Percentiles rank a stretch among this genome's conserved stretches.
phyloP scores from a whole-genome alignment of 495 filamentous ascomycete species.

The Trichoderma gamsii region DNA sequence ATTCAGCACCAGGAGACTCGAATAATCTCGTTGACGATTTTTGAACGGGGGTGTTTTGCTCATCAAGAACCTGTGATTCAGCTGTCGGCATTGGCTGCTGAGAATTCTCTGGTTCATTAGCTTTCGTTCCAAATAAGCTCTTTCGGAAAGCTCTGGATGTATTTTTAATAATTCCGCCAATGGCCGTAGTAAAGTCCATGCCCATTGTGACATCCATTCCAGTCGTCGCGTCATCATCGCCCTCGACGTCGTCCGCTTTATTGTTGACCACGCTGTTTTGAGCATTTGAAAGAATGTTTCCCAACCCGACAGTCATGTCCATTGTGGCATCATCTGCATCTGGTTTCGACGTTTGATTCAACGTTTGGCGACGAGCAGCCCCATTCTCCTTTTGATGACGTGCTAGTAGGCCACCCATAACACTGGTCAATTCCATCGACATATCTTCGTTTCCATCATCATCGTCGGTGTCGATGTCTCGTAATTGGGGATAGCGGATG shows the following conservation, averaged over 20 bases:
- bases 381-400: slow-evolving; percentile 26
- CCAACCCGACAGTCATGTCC: slow-evolving; percentile 70
- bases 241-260: background rate
- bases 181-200: slow-evolving; percentile 55
- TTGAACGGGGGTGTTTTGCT: slow-evolving; percentile 28
- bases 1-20: background rate
- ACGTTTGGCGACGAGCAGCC: slow-evolving; percentile 26
- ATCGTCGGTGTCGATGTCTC: slow-evolving; percentile 23
- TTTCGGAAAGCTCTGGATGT: slow-evolving; percentile 46
- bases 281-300: slow-evolving; percentile 51
- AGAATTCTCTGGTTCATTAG: slow-evolving; percentile 49
- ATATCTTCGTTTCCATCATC: slow-evolving; percentile 55
- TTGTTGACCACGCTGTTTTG: background rate
- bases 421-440: slow-evolving; percentile 77
- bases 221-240: slow-evolving; percentile 31
- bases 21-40: background rate
- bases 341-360: slow-evolving; percentile 23
- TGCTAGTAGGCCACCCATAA: slow-evolving; percentile 57
- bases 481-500: slow-evolving; percentile 35
- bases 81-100: slow-evolving; percentile 44
- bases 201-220: slow-evolving; percentile 47
- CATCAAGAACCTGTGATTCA: slow-evolving; percentile 29
- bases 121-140: slow-evolving; percentile 54
- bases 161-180: slow-evolving; percentile 49
- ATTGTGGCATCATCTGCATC: slow-evolving; percentile 45